These are phyloP conservation scores for Boletus bicolor DNA, from an alignment of 768 basidiomycete species.

Conservation along the genomic window DNA sequence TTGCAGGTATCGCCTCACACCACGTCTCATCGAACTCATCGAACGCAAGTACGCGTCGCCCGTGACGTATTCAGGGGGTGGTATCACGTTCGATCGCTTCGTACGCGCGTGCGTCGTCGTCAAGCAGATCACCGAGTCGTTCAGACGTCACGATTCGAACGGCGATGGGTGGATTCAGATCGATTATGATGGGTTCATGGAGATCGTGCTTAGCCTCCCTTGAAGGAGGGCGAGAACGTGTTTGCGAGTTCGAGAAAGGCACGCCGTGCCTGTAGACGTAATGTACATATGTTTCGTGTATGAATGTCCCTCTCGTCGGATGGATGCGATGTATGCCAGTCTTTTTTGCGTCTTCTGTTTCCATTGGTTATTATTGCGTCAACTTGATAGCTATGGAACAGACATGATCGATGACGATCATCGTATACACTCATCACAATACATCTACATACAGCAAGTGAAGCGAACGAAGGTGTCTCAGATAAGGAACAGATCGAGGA, in stretches of 20 bases:
- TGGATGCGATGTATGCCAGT: too few relatives aligned
- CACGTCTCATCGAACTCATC: constrained; percentile 60
- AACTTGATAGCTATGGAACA: too few relatives aligned
- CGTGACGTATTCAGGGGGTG: constrained; percentile 36
- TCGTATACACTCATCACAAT: background rate
- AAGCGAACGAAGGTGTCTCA: background rate
- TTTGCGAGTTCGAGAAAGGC: too few relatives aligned
- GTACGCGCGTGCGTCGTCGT: constrained; percentile 82
- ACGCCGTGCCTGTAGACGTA: too few relatives aligned
- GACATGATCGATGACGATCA: too few relatives aligned
- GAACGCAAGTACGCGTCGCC: constrained; percentile 71
- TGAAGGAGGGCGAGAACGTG: constrained; percentile 13
- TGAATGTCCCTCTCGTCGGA: too few relatives aligned
- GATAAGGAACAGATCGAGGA: background rate
- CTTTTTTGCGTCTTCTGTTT: too few relatives aligned
- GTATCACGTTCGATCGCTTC: constrained; percentile 84
- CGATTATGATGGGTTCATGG: constrained; percentile 55
- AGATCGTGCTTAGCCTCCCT: constrained; percentile 44
- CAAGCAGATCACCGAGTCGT: constrained; percentile 73
- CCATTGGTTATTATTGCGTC: too few relatives aligned
- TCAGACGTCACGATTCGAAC: constrained; percentile 63
- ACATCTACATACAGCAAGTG: background rate
- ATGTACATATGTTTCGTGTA: too few relatives aligned
- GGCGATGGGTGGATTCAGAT: constrained; percentile 52
- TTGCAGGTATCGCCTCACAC: constrained; percentile 61